These are phyloP conservation scores for Vitis rupestris DNA, from an alignment of 164 flowering plant species.

Conservation along the genomic window DNA sequence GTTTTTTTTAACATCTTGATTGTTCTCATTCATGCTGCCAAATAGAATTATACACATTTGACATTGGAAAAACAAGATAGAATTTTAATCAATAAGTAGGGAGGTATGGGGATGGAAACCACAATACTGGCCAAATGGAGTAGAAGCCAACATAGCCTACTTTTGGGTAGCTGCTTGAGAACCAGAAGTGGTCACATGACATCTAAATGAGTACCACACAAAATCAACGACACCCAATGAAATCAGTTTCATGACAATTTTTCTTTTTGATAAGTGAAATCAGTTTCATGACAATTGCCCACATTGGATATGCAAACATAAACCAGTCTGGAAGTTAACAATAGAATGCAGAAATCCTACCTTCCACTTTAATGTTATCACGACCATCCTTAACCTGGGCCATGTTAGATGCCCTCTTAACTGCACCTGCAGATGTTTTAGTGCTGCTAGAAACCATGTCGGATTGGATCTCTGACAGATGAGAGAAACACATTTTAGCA, in stretches of 20 bases:
- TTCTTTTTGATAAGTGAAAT: background rate
- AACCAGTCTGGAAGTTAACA: background rate
- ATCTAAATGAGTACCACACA: background rate
- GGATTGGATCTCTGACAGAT: slow-evolving; percentile 32
- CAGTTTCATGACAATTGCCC: background rate
- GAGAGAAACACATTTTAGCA: background rate
- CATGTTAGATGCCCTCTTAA: slow-evolving; percentile 48
- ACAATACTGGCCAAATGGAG: no score
- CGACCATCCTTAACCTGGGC: slow-evolving; percentile 35
- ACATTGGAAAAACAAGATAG: no score
- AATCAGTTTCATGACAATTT: background rate
- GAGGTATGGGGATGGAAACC: no score
- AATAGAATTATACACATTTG: no score
- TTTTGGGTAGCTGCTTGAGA: no score
- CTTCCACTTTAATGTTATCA: slow-evolving; percentile 58
- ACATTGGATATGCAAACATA: background rate
- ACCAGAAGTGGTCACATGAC: background rate
- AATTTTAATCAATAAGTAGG: no score
- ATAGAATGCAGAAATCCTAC: slow-evolving; percentile 18
- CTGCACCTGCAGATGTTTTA: slow-evolving; percentile 34
- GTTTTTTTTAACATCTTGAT: no score
- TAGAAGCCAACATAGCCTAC: no score
- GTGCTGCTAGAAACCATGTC: slow-evolving; percentile 38
- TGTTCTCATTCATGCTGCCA: no score
- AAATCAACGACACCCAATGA: background rate